These are phyloP conservation scores for Rutstroemia sp. DNA, from an alignment of 2,329 filamentous ascomycete species.

Conservation along the genomic window DNA sequence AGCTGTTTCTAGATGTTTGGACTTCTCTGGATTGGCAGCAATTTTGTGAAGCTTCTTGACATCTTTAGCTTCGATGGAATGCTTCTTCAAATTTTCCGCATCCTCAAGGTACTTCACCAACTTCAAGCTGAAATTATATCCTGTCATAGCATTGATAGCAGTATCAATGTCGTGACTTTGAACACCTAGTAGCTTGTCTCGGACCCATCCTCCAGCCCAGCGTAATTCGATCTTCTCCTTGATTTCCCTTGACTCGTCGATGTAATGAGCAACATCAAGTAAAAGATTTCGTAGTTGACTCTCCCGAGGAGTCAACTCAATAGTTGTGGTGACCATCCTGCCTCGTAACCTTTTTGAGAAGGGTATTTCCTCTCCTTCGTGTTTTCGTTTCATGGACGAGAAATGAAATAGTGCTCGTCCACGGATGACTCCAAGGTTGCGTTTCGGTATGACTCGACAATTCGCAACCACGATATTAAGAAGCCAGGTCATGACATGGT, in stretches of 20 bases:
- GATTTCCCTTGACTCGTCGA: constrained; percentile 44
- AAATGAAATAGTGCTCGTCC: constrained; percentile 14
- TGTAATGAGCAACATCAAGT: constrained; percentile 70
- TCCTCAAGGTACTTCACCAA: constrained; percentile 61
- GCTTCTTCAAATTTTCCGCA: constrained; percentile 52
- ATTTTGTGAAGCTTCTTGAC: constrained; percentile 80
- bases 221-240: constrained; percentile 56
- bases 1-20: constrained; percentile 89
- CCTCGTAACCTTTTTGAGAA: constrained; percentile 15
- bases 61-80: constrained; percentile 49
- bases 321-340: constrained; percentile 23
- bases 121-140: constrained; percentile 63
- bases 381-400: constrained; percentile 24
- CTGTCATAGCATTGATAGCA: constrained; percentile 80
- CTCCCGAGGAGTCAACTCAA: constrained; percentile 63
- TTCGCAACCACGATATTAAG: not conserved
- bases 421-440: constrained; percentile 12
- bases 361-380: constrained; percentile 23
- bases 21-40: constrained; percentile 88
- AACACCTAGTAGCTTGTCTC: constrained; percentile 70
- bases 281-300: constrained; percentile 66
- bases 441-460: not conserved
- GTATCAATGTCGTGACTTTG: constrained; percentile 77
- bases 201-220: constrained; percentile 83
- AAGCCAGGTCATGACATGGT: not conserved